phyloP scores from a whole-genome alignment of 441 rosid genomes.

The Isatis lusitanica region DNA sequence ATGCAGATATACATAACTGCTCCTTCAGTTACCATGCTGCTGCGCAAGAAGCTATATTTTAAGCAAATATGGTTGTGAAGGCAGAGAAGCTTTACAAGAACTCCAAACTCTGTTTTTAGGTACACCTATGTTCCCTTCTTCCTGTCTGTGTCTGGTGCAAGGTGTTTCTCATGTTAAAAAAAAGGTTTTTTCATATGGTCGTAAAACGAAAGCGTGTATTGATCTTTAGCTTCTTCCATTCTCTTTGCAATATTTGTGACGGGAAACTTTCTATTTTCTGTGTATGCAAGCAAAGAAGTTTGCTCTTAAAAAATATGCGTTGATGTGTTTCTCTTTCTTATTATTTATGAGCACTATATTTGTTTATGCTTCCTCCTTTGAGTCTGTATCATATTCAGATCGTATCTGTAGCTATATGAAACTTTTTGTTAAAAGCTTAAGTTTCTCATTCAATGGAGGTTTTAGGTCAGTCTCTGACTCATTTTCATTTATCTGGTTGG shows the following conservation, averaged over 20 bases:
- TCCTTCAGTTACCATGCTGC: slow-evolving; percentile 59
- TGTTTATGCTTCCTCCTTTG: neutral
- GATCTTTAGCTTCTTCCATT: slow-evolving; percentile 21
- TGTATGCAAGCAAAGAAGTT: slow-evolving; percentile 19
- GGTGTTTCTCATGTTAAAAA: slow-evolving; percentile 34
- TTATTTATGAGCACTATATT: slow-evolving; percentile 23
- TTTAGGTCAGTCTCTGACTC: neutral
- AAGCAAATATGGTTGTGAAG: slow-evolving; percentile 69
- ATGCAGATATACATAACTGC: slow-evolving; percentile 63
- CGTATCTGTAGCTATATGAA: slow-evolving; percentile 26
- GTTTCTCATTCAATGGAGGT: neutral
- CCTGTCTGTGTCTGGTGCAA: slow-evolving; percentile 33
- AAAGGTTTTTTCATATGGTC: slow-evolving; percentile 16
- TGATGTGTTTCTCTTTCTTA: slow-evolving; percentile 27
- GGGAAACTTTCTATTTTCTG: slow-evolving; percentile 15
- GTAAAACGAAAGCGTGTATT: slow-evolving; percentile 28
- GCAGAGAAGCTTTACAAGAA: slow-evolving; percentile 72
- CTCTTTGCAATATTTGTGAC: slow-evolving; percentile 22
- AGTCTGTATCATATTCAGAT: slow-evolving; percentile 34
- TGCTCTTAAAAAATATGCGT: slow-evolving; percentile 8
- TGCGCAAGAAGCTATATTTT: slow-evolving; percentile 64
- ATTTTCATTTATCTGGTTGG: neutral
- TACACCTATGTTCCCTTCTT: slow-evolving; percentile 5
- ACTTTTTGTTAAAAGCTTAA: too few species aligned
- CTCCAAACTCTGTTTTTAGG: slow-evolving; percentile 15